Conservation (phyloP, 2,329 filamentous ascomycete species). For the Cladosporium sp. region DNA sequence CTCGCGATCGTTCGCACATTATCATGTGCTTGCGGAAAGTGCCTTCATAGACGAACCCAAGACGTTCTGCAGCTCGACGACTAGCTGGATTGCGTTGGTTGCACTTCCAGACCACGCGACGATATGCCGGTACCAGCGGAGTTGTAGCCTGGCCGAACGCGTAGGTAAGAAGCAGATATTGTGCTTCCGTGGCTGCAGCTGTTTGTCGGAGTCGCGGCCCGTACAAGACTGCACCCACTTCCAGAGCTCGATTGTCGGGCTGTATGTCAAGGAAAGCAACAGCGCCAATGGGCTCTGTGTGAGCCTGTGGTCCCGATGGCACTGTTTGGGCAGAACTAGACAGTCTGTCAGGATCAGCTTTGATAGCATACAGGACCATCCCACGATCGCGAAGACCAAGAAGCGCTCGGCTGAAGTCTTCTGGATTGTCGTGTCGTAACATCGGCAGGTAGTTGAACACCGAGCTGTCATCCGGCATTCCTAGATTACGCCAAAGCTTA, state of each 20-base stretch:
- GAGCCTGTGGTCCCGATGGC: conserved; percentile 10
- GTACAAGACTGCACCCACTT: conserved; percentile 56
- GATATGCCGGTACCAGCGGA: conserved; percentile 43
- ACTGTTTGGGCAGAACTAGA: neutral
- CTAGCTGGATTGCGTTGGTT: conserved; percentile 54
- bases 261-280: conserved; percentile 44
- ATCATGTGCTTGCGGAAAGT: conserved; percentile 60
- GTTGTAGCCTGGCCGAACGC: conserved; percentile 43
- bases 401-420: conserved; percentile 18
- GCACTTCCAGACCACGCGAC: conserved; percentile 63
- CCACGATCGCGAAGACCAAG: conserved; percentile 11
- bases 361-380: conserved; percentile 43
- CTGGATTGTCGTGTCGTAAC: conserved; percentile 28
- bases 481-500: conserved; percentile 15
- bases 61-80: conserved; percentile 49
- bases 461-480: conserved; percentile 4
- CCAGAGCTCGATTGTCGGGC: conserved; percentile 47
- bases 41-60: conserved; percentile 60
- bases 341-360: conserved; percentile 28
- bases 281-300: conserved; percentile 39
- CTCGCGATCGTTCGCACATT: conserved; percentile 52
- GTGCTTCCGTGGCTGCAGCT: conserved; percentile 53
- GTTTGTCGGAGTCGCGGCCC: conserved; percentile 50
- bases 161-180: conserved; percentile 53
- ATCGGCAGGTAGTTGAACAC: conserved; percentile 42